Conservation (phyloP, 306 rosid species). For the Begonia masoniana region DNA sequence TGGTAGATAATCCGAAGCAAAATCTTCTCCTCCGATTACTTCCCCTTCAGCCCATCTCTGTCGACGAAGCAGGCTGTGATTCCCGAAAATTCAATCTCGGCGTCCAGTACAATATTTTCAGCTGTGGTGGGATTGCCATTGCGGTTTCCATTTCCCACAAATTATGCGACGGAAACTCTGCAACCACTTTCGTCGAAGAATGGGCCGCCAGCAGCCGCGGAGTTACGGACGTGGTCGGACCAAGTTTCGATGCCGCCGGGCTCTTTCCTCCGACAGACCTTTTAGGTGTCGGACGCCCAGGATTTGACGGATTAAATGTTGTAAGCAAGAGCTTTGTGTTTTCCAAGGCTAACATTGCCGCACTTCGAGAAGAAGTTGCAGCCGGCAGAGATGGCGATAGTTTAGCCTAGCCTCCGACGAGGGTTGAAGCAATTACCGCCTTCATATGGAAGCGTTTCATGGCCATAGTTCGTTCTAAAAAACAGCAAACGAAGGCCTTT, state of each 20-base stretch:
- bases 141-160: slow-evolving; percentile 11
- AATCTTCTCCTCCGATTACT: background rate
- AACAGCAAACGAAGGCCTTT: background rate
- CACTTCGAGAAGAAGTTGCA: slow-evolving; percentile 7
- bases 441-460: slow-evolving; percentile 25
- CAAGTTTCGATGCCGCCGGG: slow-evolving; percentile 6
- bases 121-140: slow-evolving; percentile 9
- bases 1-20: slow-evolving; percentile 8
- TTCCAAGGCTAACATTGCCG: background rate
- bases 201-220: slow-evolving; percentile 12
- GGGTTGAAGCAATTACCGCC: slow-evolving; percentile 27
- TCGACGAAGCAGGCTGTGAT: background rate
- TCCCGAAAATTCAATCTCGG: background rate
- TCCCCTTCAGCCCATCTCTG: background rate
- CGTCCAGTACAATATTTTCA: slow-evolving; percentile 6
- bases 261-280: slow-evolving; percentile 22
- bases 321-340: slow-evolving; percentile 15
- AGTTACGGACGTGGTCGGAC: background rate
- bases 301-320: slow-evolving; percentile 6
- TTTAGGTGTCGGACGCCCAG: background rate
- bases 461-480: slow-evolving; percentile 6
- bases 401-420: slow-evolving; percentile 11
- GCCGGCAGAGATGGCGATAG: background rate
- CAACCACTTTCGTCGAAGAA: background rate
- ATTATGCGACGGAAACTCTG: slow-evolving; percentile 8